Evolutionary conservation across 371 early-diverging fungal species (phyloP), one percentile per base, ranked within the genome.

Genomic region (Circinella minor): DNA sequence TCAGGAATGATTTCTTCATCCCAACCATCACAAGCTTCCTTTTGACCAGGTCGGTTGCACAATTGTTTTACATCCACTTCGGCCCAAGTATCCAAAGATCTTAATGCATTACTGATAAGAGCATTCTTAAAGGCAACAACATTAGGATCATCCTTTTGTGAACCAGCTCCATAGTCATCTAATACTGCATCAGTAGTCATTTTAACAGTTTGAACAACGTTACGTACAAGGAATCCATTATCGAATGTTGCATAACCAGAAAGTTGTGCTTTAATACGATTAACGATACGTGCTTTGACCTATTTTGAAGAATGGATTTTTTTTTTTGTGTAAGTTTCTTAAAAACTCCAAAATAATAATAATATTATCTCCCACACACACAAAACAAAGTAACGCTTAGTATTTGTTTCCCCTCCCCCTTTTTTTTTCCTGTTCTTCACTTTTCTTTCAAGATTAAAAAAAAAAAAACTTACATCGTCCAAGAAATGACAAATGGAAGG

Each of bases 401-500:
- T 43, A 43, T 9, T 43, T 43, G 6, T 43, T 2, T 3, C 43
- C 43, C 43, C 6, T 43, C 3, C 11, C 43, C 1, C 43, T 43
- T 43, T 43, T 43, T 43, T 43, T 43, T 43, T 11, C 43, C 11
- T 43, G 6, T 43, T 3, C 43, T 43, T 43, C 43, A 43, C 3
- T 43, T 27, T 27, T 27, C 27, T 27, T 43, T 43, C 43, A 43
- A 43, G 43, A 43, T 43, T 9, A 4, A 5, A 38, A 20, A 11
- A 15, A 60, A 4, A 34, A 11, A 60, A 8, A 69, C 72, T 69
- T 75, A 79, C 79, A 36, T 48, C 39, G 36, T 64, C 57, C 73
- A 90, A 79, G 63, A 82, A 85, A 73, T 90, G 83, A 70, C 90
- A 90, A 66, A 90, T 86, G 27, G 89, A 87, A 17, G 90, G 90